A percentile compares a stretch with the other conserved stretches of the same genome.
These are phyloP conservation scores for Corymbia calophylla DNA, from an alignment of 441 rosid genomes.

Conservation along the genomic window DNA sequence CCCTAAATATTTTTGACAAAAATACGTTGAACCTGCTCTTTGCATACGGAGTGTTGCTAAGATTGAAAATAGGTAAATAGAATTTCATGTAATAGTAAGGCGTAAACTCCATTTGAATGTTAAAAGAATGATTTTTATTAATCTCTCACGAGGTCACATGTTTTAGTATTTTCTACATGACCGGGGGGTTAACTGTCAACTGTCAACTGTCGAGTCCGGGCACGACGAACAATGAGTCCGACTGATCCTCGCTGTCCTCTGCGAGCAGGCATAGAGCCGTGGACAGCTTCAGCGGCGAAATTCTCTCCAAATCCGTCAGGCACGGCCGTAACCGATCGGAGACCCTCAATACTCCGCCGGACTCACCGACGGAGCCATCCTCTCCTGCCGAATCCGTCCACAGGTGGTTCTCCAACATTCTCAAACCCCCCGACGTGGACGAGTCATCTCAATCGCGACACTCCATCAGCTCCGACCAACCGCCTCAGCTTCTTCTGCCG, in stretches of 20 bases:
- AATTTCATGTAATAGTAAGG: background rate
- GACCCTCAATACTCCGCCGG: constrained; percentile 5
- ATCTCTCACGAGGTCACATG: background rate
- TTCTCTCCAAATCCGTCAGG: constrained; percentile 35
- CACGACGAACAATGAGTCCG: background rate
- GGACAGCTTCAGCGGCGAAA: constrained; percentile 49
- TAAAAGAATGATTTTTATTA: background rate
- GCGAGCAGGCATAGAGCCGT: constrained; percentile 32
- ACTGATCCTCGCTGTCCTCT: background rate
- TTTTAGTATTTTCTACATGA: background rate
- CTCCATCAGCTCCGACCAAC: constrained; percentile 6
- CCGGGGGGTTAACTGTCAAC: background rate
- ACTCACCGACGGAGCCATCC: constrained; percentile 24
- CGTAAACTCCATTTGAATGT: background rate
- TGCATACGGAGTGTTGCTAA: background rate
- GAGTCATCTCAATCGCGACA: background rate
- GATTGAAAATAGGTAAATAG: background rate
- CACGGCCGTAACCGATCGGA: constrained; percentile 39
- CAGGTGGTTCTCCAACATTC: constrained; percentile 36
- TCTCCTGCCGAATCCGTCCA: constrained; percentile 23
- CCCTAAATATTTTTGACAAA: background rate
- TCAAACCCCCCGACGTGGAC: constrained; percentile 10
- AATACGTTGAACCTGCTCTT: background rate
- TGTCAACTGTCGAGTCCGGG: background rate
- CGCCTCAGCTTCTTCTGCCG: constrained; percentile 21